These are phyloP conservation scores for Sporisorium graminicola DNA, from an alignment of 1,284 basidiomycete genomes.

Conservation along the genomic window DNA sequence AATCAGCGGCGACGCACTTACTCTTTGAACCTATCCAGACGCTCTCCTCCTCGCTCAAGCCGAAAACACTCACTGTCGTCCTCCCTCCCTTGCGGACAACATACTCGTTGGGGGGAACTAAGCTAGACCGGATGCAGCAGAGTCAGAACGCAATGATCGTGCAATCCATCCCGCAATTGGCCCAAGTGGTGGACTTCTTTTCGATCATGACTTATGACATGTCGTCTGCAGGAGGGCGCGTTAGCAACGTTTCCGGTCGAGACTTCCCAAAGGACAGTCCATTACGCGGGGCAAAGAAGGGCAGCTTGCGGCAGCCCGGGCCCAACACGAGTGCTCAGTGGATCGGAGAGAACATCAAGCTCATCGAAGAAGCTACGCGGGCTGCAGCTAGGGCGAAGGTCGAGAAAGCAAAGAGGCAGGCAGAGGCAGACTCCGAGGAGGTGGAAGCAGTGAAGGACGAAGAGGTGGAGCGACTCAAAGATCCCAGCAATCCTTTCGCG, in stretches of 20 bases:
- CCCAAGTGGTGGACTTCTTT: conserved; percentile 41
- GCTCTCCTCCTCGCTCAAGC: conserved; percentile 9
- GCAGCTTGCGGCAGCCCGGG: conserved; percentile 38
- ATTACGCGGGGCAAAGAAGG: conserved; percentile 38
- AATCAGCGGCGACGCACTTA: conserved; percentile 44
- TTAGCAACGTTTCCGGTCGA: conserved; percentile 13
- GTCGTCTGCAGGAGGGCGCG: conserved; percentile 28
- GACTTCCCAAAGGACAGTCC: conserved; percentile 42
- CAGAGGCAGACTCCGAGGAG: background rate
- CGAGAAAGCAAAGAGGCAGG: conserved; percentile 1
- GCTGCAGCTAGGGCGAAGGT: conserved; percentile 11
- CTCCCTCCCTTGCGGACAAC: conserved; percentile 41
- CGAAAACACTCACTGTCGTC: conserved; percentile 30
- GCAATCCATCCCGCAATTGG: conserved; percentile 40
- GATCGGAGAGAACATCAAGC: conserved; percentile 38
- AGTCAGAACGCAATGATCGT: conserved; percentile 45
- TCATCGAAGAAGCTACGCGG: conserved; percentile 18
- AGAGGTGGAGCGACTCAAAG: conserved; percentile 17
- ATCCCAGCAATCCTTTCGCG: conserved; percentile 27
- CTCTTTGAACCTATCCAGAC: conserved; percentile 40
- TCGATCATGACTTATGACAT: conserved; percentile 60
- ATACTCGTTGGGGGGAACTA: conserved; percentile 13
- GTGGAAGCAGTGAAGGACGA: background rate
- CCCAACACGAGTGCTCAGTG: conserved; percentile 50
- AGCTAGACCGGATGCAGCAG: conserved; percentile 14